A percentile compares a stretch with the other conserved stretches of the same genome.
Conservation (phyloP, 148 eudicot genomes). For the Oxyria digyna region DNA sequence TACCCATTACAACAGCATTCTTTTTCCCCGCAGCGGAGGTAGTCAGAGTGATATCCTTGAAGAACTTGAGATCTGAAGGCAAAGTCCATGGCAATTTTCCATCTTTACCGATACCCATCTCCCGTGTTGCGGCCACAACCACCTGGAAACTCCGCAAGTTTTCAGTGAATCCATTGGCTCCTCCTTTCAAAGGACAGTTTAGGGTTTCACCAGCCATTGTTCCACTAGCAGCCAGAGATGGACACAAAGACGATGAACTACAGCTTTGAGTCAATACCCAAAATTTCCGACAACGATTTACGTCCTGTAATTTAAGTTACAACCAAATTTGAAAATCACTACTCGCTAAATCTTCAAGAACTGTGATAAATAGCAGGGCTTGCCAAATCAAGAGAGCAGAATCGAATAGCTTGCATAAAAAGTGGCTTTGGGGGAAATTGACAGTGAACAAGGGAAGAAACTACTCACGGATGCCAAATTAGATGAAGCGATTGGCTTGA, state of each 20-base stretch:
- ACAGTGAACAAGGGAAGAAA: background rate
- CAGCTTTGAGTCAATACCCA: constrained; percentile 6
- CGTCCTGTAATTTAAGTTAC: constrained; percentile 11
- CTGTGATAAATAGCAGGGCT: background rate
- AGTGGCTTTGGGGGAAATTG: background rate
- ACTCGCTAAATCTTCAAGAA: background rate
- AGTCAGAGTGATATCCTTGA: constrained; percentile 59
- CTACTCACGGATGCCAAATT: constrained; percentile 18
- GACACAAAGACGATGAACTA: background rate
- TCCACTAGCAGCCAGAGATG: constrained; percentile 10
- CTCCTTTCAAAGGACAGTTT: constrained; percentile 19
- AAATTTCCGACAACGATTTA: background rate
- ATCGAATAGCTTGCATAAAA: background rate
- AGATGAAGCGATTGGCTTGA: constrained; percentile 11
- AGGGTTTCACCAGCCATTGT: constrained; percentile 37
- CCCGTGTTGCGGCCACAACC: constrained; percentile 79
- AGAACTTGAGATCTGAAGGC: constrained; percentile 72
- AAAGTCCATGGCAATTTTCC: constrained; percentile 89
- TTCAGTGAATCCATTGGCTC: constrained; percentile 5
- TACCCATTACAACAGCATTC: constrained; percentile 94
- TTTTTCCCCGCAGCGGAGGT: constrained; percentile 58
- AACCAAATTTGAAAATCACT: background rate
- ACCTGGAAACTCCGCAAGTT: constrained; percentile 62
- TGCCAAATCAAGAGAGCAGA: background rate
- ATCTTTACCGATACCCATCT: constrained; percentile 92